Evolutionary conservation across 2,329 filamentous ascomycete genomes (phyloP).

Genomic region (Sarocladiaceae sp.): DNA sequence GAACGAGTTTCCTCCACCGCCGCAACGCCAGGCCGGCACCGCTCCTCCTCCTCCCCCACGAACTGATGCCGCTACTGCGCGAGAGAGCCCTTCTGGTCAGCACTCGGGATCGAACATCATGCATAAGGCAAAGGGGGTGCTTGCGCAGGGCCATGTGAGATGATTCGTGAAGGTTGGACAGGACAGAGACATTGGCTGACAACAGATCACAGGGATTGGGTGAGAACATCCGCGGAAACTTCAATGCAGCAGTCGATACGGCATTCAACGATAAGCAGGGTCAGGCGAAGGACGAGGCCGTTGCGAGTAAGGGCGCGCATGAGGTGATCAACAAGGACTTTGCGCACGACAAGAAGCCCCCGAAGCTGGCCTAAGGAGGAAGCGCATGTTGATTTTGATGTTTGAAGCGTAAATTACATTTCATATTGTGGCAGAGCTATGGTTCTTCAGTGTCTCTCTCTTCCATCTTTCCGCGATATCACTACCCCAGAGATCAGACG

Average conservation of each 20-base stretch:
- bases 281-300: background rate
- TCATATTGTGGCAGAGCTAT: no score
- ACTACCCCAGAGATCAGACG: no score
- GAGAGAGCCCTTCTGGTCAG: background rate
- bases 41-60: background rate
- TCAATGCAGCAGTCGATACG: conserved; percentile 4
- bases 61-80: background rate
- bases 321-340: conserved; percentile 6
- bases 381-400: no score
- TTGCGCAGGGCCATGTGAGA: conserved; percentile 1
- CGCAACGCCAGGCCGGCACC: background rate
- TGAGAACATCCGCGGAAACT: conserved; percentile 4
- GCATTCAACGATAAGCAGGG: background rate
- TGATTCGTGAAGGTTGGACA: no score
- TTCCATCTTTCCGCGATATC: no score
- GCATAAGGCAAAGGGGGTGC: conserved; percentile 4
- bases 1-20: background rate
- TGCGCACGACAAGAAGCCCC: background rate
- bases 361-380: background rate
- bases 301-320: background rate
- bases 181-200: no score
- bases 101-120: conserved; percentile 1
- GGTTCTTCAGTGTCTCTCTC: no score
- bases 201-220: background rate
- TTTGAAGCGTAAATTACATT: no score